phyloP scores from a whole-genome alignment of 2,329 filamentous ascomycete genomes.

The Fusarium chlamydosporum region DNA sequence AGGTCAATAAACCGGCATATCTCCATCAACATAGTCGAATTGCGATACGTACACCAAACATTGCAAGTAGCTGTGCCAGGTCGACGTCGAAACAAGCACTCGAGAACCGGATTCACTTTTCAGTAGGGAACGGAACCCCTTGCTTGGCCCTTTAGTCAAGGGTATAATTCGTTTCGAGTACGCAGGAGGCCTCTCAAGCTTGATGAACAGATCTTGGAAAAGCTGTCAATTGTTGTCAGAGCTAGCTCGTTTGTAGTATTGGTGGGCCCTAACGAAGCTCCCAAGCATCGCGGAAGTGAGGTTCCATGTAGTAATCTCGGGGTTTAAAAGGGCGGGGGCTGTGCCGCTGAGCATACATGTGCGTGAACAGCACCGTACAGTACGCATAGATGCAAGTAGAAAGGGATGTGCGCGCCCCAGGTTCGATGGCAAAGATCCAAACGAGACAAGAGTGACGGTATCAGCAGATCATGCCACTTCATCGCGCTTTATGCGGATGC shows the following conservation, averaged over 20 bases:
- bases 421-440: slow-evolving; percentile 25
- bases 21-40: background rate
- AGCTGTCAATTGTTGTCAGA: slow-evolving; percentile 24
- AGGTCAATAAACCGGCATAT: slow-evolving; percentile 5
- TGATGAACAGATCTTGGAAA: slow-evolving; percentile 2
- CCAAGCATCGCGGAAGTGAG: slow-evolving; percentile 20
- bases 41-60: background rate
- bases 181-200: slow-evolving; percentile 38
- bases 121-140: slow-evolving; percentile 6
- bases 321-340: slow-evolving; percentile 25
- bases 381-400: background rate
- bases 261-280: slow-evolving; percentile 25
- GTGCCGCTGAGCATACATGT: slow-evolving; percentile 15
- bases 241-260: slow-evolving; percentile 32
- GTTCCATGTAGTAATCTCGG: slow-evolving; percentile 22
- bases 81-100: slow-evolving; percentile 22
- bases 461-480: slow-evolving; percentile 44
- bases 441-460: slow-evolving; percentile 31
- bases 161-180: slow-evolving; percentile 2
- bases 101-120: background rate
- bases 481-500: slow-evolving; percentile 30
- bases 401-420: slow-evolving; percentile 17
- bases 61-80: background rate
- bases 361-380: slow-evolving; percentile 9
- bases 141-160: slow-evolving; percentile 5